These are phyloP conservation scores for Pleurotus tuber-regium DNA, from an alignment of 768 basidiomycete genomes.

Conservation along the genomic window DNA sequence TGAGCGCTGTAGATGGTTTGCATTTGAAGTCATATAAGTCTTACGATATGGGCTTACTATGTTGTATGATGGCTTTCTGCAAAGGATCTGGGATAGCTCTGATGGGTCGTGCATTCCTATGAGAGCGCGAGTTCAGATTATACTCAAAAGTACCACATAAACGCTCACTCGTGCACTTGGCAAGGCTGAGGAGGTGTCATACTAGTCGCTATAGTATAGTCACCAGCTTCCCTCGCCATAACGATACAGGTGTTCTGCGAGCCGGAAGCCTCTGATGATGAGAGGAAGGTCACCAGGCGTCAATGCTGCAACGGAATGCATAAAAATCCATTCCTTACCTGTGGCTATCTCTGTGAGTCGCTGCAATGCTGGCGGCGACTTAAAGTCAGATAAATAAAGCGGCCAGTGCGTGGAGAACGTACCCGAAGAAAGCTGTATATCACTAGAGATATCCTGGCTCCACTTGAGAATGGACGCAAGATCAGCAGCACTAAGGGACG, in stretches of 20 bases:
- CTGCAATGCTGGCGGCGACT: conserved; percentile 49
- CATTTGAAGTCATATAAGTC: not conserved
- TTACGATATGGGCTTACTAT: conserved; percentile 41
- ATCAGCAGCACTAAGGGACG: conserved; percentile 57
- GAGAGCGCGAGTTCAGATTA: conserved; percentile 10
- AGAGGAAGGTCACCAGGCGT: too few species aligned
- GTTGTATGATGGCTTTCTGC: conserved; percentile 64
- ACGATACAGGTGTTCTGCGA: conserved; percentile 69
- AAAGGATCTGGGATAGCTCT: conserved; percentile 58
- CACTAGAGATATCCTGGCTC: conserved; percentile 73
- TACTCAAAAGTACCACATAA: too few species aligned
- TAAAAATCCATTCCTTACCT: too few species aligned
- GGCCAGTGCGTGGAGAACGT: conserved; percentile 10
- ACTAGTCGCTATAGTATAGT: conserved; percentile 68
- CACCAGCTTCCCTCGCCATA: conserved; percentile 66
- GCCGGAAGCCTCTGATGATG: conserved; percentile 53
- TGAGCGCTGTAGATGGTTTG: conserved; percentile 44
- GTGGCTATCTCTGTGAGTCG: conserved; percentile 71
- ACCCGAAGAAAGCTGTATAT: conserved; percentile 69
- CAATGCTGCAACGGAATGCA: too few species aligned
- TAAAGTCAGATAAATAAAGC: conserved; percentile 4
- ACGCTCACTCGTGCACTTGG: conserved; percentile 65
- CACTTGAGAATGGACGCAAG: conserved; percentile 69
- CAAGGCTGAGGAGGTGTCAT: conserved; percentile 58
- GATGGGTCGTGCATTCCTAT: conserved; percentile 59